Conservation (phyloP, 257 asterid species). For the Nicotiana obtusifolia region DNA sequence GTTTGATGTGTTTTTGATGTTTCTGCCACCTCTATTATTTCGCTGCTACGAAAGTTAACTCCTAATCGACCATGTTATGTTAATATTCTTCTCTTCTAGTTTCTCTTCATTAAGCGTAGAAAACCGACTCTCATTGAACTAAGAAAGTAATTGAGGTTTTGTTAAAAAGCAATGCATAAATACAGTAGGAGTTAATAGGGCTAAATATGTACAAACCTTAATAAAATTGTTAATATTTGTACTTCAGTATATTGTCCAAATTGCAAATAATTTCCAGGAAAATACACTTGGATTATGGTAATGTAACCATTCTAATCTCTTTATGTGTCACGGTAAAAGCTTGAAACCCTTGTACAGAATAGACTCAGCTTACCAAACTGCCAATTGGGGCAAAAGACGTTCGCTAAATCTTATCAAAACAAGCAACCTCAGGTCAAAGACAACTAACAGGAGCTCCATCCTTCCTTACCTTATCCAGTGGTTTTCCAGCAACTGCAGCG, state of each 20-base stretch:
- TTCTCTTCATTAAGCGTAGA: background rate
- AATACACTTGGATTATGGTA: background rate
- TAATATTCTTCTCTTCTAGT: background rate
- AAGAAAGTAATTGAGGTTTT: no score
- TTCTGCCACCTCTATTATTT: background rate
- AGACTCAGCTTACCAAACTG: background rate
- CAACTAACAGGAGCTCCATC: background rate
- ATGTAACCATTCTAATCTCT: background rate
- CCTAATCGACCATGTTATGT: background rate
- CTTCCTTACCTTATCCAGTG: background rate
- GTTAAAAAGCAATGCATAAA: no score
- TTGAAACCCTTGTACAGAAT: background rate
- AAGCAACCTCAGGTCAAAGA: background rate
- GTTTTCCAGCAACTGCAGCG: background rate
- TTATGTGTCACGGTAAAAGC: background rate
- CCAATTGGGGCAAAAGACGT: background rate
- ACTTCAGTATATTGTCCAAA: background rate
- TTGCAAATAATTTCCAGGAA: background rate
- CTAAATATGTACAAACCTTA: no score
- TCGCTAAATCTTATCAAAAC: background rate
- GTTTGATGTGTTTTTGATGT: background rate
- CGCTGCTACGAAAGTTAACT: background rate
- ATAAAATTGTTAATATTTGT: no score
- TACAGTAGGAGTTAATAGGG: no score
- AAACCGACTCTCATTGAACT: no score